These are phyloP conservation scores for Pyrrhoderma lamaoense DNA, from an alignment of 1,284 basidiomycete genomes.

Conservation along the genomic window DNA sequence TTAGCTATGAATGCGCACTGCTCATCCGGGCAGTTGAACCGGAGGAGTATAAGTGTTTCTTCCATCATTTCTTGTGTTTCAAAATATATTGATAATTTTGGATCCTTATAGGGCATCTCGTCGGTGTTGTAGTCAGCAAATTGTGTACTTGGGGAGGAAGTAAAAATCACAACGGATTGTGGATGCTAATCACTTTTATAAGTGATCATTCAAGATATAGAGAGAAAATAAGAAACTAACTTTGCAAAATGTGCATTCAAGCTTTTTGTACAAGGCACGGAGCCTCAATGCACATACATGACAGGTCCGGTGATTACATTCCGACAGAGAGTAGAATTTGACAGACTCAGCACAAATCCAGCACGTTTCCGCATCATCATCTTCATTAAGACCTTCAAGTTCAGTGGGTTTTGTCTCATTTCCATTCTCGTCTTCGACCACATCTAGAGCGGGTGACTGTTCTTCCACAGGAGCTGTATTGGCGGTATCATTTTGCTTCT, in stretches of 20 bases:
- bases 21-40: slow-evolving; percentile 80
- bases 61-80: slow-evolving; percentile 95
- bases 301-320: slow-evolving; percentile 90
- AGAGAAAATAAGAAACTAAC: slow-evolving; percentile 41
- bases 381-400: slow-evolving; percentile 12
- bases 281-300: slow-evolving; percentile 91
- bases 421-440: background rate
- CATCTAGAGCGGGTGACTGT: background rate
- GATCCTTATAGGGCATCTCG: slow-evolving; percentile 60
- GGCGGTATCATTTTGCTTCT: background rate
- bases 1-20: slow-evolving; percentile 79
- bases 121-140: slow-evolving; percentile 60
- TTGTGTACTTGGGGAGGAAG: slow-evolving; percentile 54
- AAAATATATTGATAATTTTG: slow-evolving; percentile 77
- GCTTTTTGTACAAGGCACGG: slow-evolving; percentile 88
- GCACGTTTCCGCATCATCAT: slow-evolving; percentile 52
- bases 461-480: background rate
- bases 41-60: slow-evolving; percentile 84
- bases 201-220: slow-evolving; percentile 75
- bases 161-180: slow-evolving; percentile 79
- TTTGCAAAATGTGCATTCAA: slow-evolving; percentile 96
- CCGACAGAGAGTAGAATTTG: slow-evolving; percentile 82
- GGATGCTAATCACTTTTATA: slow-evolving; percentile 87
- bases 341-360: slow-evolving; percentile 96
- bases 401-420: slow-evolving; percentile 10